phyloP scores from a whole-genome alignment of 495 filamentous ascomycete species.

The Hypoxylon trugodes region DNA sequence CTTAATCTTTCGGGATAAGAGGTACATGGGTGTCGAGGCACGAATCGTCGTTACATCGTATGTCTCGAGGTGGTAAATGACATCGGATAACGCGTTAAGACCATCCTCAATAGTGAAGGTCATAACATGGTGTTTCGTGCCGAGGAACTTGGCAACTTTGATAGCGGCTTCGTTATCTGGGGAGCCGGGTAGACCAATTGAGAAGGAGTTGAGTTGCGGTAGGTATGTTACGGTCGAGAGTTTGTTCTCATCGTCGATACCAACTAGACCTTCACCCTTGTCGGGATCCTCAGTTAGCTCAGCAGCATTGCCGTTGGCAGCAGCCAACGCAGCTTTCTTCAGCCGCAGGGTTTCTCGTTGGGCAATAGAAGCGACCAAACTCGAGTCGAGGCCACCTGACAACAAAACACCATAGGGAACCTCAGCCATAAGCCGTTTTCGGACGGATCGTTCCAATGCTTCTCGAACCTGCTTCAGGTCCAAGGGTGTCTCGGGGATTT shows the following conservation, averaged over 20 bases:
- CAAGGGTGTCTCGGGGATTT: slow-evolving; percentile 78
- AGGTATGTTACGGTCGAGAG: slow-evolving; percentile 90
- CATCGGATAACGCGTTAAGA: slow-evolving; percentile 92
- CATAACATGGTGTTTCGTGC: slow-evolving; percentile 96
- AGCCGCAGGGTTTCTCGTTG: slow-evolving; percentile 87
- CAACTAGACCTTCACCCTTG: slow-evolving; percentile 75
- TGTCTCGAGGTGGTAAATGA: slow-evolving; percentile 96
- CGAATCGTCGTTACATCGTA: slow-evolving; percentile 99
- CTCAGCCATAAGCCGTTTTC: slow-evolving; percentile 98
- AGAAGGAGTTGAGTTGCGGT: slow-evolving; percentile 96
- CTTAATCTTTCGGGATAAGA: slow-evolving; percentile 97
- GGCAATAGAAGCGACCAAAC: slow-evolving; percentile 92
- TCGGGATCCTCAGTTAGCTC: slow-evolving; percentile 58
- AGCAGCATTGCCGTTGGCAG: slow-evolving; percentile 51
- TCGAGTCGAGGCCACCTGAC: slow-evolving; percentile 95
- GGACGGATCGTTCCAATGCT: slow-evolving; percentile 87
- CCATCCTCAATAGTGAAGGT: slow-evolving; percentile 98
- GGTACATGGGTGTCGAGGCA: slow-evolving; percentile 98
- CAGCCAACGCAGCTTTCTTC: slow-evolving; percentile 65
- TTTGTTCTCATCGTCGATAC: slow-evolving; percentile 90
- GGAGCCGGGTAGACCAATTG: slow-evolving; percentile 89
- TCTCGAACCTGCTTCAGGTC: slow-evolving; percentile 82
- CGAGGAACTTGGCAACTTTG: slow-evolving; percentile 92
- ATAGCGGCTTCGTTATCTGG: slow-evolving; percentile 89
- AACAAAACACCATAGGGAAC: slow-evolving; percentile 96